These are phyloP conservation scores for Pezicula neosporulosa DNA, from an alignment of 2,329 filamentous ascomycete species.

Conservation along the genomic window DNA sequence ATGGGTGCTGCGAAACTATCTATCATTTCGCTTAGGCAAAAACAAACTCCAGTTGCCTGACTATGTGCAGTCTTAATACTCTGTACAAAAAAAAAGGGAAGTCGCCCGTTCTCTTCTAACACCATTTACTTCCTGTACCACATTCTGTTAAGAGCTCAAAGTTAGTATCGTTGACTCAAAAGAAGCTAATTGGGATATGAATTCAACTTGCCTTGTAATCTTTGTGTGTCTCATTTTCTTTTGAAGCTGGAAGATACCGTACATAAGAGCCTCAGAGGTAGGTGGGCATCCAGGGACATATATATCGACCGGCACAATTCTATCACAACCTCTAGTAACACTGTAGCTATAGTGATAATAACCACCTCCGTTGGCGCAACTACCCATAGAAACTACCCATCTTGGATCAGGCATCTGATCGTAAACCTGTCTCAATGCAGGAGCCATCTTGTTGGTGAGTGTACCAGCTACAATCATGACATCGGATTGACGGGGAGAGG, in stretches of 20 bases:
- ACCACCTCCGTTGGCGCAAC: constrained; percentile 79
- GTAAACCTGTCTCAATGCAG: constrained; percentile 84
- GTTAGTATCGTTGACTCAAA: constrained; percentile 4
- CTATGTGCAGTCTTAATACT: constrained; percentile 20
- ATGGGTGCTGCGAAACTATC: background rate
- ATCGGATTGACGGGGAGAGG: constrained; percentile 82
- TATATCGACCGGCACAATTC: constrained; percentile 75
- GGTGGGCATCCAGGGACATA: constrained; percentile 75
- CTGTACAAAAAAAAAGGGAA: constrained; percentile 16
- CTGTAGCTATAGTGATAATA: constrained; percentile 87
- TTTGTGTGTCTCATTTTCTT: constrained; percentile 53
- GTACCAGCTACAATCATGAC: constrained; percentile 94
- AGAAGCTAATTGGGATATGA: background rate
- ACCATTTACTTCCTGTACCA: constrained; percentile 53
- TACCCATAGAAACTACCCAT: constrained; percentile 83
- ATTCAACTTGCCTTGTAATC: constrained; percentile 42
- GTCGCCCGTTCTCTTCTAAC: background rate
- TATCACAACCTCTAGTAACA: constrained; percentile 71
- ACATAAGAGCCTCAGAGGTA: constrained; percentile 60
- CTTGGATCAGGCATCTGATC: constrained; percentile 93
- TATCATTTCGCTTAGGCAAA: background rate
- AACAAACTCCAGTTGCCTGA: constrained; percentile 21
- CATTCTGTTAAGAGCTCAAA: constrained; percentile 32
- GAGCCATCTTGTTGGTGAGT: constrained; percentile 94
- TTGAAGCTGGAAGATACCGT: constrained; percentile 70